A percentile compares a stretch with the other conserved stretches of the same genome.
Evolutionary conservation across 2,329 filamentous ascomycete genomes (phyloP).

Genomic region (Colletotrichum godetiae): DNA sequence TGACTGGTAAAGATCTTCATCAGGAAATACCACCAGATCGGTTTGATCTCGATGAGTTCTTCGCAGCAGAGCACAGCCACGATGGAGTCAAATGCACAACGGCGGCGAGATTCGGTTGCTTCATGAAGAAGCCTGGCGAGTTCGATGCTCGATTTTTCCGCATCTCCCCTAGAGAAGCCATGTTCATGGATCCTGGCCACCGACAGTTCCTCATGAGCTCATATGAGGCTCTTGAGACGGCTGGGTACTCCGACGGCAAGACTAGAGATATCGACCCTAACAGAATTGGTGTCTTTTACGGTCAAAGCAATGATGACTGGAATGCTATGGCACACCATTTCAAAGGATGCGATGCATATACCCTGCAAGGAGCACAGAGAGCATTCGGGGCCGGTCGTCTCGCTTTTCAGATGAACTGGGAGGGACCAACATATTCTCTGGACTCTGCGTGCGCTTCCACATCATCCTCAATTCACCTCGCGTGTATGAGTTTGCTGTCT

Average conservation of each 20-base stretch:
- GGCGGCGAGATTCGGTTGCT: constrained; percentile 5
- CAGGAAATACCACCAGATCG: not conserved
- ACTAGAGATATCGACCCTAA: constrained; percentile 41
- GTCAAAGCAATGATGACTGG: constrained; percentile 3
- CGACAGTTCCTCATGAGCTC: constrained; percentile 46
- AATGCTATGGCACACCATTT: not conserved
- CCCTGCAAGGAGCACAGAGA: not conserved
- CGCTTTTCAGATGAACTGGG: not conserved
- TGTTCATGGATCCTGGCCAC: constrained; percentile 46
- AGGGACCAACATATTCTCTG: not conserved
- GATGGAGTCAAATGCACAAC: not conserved
- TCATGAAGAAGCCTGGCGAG: constrained; percentile 37
- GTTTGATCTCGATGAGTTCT: constrained; percentile 4
- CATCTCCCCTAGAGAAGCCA: constrained; percentile 41
- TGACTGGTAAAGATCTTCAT: not conserved
- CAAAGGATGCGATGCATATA: constrained; percentile 11
- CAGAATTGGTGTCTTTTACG: not conserved
- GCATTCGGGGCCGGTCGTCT: not conserved
- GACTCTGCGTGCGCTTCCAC: not conserved
- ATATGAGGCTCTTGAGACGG: constrained; percentile 45
- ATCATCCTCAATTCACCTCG: constrained; percentile 37
- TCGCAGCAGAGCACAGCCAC: not conserved
- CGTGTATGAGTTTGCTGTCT: constrained; percentile 43
- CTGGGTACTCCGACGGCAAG: constrained; percentile 39
- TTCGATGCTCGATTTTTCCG: constrained; percentile 56